Evolutionary conservation across 495 filamentous ascomycete species (phyloP).

Genomic region (Penicillium simplicissimum): DNA sequence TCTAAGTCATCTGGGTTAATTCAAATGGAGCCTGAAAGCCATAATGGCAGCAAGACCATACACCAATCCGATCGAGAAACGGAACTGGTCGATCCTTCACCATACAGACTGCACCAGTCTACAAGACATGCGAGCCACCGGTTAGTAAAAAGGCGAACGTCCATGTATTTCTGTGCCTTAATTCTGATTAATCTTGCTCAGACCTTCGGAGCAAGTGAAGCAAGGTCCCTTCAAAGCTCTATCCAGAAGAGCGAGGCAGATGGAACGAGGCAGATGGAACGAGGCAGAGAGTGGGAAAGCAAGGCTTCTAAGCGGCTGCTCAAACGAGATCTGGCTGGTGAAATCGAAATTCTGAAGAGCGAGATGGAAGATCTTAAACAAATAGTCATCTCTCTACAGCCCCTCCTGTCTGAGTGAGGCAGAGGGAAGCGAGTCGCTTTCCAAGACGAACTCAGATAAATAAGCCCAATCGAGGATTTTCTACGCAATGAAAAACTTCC

Average conservation of each 20-base stretch:
- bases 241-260: not conserved
- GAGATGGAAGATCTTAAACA: not conserved
- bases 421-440: not conserved
- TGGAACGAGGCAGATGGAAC: not conserved
- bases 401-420: not conserved
- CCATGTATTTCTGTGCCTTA: not conserved
- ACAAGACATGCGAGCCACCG: not conserved
- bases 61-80: not conserved
- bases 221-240: not conserved
- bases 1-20: not conserved
- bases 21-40: not conserved
- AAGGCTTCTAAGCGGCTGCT: not conserved
- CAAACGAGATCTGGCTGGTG: not conserved
- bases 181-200: not conserved
- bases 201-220: not conserved
- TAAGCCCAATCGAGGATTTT: not conserved
- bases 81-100: not conserved
- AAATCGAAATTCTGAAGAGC: not conserved
- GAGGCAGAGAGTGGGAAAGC: not conserved
- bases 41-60: not conserved
- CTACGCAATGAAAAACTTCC: not conserved
- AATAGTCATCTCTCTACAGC: not conserved
- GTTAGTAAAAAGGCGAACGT: not conserved
- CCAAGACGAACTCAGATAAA: not conserved
- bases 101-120: not conserved